These are phyloP conservation scores for Eucalyptus albens DNA, from an alignment of 345 rosid species.

Conservation along the genomic window DNA sequence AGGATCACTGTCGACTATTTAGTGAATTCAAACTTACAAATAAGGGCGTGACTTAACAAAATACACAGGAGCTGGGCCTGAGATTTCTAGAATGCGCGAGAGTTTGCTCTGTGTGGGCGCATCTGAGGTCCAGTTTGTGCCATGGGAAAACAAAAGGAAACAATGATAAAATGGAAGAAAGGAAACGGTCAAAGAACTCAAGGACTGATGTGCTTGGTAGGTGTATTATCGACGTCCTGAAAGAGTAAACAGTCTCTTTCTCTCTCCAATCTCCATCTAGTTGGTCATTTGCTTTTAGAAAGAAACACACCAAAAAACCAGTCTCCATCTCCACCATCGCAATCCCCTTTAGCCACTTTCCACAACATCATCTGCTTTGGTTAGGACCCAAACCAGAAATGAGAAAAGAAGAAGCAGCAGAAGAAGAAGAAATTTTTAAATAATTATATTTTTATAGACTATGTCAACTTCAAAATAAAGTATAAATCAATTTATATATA, in stretches of 20 bases:
- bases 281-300: neutral
- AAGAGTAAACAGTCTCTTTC: neutral
- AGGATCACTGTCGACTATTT: rapidly evolving
- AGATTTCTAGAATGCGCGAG: neutral
- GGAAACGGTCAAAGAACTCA: neutral
- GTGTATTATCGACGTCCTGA: neutral
- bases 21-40: neutral
- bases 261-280: neutral
- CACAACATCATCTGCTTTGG: neutral
- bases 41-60: neutral
- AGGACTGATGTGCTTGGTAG: neutral
- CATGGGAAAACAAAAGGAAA: neutral
- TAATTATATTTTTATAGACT: neutral
- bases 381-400: neutral
- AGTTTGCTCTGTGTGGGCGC: neutral
- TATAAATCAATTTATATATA: neutral
- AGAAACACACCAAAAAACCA: neutral
- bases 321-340: neutral
- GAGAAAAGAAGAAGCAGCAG: neutral
- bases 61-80: neutral
- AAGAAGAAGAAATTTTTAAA: neutral
- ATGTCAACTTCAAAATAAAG: neutral
- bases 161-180: neutral
- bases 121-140: neutral
- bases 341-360: neutral